Evolutionary conservation across 2,329 filamentous ascomycete species (phyloP), one percentile per base, ranked within the genome.

Genomic region (Fusarium beomiforme): DNA sequence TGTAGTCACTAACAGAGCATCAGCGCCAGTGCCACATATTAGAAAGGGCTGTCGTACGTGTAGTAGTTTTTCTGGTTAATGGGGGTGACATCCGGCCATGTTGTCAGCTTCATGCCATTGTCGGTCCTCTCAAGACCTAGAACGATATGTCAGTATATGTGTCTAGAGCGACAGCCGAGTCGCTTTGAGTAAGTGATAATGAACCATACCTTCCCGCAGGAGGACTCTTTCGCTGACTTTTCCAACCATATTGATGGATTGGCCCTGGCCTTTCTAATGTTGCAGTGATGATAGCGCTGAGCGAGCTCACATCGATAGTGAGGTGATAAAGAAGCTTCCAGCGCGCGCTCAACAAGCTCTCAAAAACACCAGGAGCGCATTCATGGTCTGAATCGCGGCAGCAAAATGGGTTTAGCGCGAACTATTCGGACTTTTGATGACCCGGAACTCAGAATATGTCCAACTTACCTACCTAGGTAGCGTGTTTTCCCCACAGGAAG

Each of bases 61-160:
- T 98, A 98, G 82, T 99, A 99, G 82, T 99, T 99, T 85, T 99
- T 99, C 82, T 99, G 96, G 80, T 99, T 99, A 83, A 99, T 99
- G 77, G 96, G 93, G 44, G 89, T 88, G 63, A 97, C 91, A 78
- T 96, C 92, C 13, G 96, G 95, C 95, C 96, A 99, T 80, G 88
- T 97, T 50, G 94, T 93, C 79, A 96, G 89, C 79, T 95, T 96
- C 92, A 99, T 95, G 83, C 95, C 95, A 89, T 99, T 99, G 85
- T 99, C 96, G 67, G 96, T 98, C 79, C 95, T 90, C 84, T 97
- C 94, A 72, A 99, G 90, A 73, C 96, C 95, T 98, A 79, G 26
- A 29, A 50, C 43, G 44, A 59, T 41, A 36, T 34, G 74, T 79
- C 71, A 78, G 75, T 69, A 68, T 50, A 53, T 56, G n/a, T 67